Conservation (phyloP, 257 asterid species). For the Leonotis leonurus region DNA sequence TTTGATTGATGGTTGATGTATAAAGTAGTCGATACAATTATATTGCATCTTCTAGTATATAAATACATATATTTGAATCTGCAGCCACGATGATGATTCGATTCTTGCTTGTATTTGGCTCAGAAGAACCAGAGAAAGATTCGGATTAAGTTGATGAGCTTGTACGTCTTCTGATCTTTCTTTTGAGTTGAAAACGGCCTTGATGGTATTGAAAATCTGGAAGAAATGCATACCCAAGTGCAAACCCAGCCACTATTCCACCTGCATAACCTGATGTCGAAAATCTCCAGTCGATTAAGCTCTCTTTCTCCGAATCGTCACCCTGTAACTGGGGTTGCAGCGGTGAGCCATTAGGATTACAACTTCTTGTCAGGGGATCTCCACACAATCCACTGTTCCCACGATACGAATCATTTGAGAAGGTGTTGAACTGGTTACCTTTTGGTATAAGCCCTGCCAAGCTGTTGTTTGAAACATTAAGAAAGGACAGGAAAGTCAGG, state of each 20-base stretch:
- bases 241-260: slow-evolving; percentile 16
- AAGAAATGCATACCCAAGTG: slow-evolving; percentile 12
- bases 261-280: slow-evolving; percentile 18
- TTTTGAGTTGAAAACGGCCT: background rate
- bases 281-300: slow-evolving; percentile 15
- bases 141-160: background rate
- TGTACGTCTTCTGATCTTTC: background rate
- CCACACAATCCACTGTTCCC: slow-evolving; percentile 21
- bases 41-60: background rate
- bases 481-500: slow-evolving; percentile 15
- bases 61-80: background rate
- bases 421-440: slow-evolving; percentile 21
- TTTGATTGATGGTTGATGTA: background rate
- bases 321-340: background rate
- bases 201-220: slow-evolving; percentile 5
- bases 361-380: slow-evolving; percentile 17
- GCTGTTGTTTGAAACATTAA: slow-evolving; percentile 17
- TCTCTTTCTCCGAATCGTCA: slow-evolving; percentile 1
- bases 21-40: background rate
- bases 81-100: background rate
- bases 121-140: background rate
- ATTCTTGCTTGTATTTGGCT: background rate
- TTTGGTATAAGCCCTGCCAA: slow-evolving; percentile 14
- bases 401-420: slow-evolving; percentile 11
- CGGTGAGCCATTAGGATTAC: background rate